Evolutionary conservation across 1,284 basidiomycete genomes (phyloP), one percentile per base, ranked within the genome.

Genomic region (Cutaneotrichosporon sp.): DNA sequence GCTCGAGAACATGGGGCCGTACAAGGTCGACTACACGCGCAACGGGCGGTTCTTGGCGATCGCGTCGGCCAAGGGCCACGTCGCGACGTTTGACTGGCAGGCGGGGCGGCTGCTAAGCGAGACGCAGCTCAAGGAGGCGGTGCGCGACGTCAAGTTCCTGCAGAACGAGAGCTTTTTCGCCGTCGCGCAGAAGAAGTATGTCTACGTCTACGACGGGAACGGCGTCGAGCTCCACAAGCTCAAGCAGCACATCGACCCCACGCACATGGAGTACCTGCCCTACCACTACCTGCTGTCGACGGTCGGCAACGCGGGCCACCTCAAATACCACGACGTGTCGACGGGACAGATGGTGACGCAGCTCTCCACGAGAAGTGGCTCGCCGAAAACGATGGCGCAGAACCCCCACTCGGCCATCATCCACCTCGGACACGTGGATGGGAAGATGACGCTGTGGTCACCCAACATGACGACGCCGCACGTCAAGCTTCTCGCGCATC

Each of bases 261-360:
- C 91, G 10, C 83, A 89, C 62, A 85, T 99, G 62, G 92, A 97
- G 74, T 99, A 93, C 76, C 82, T 99, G 10, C 94, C 93, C 0
- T 98, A 95, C 72, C 97, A 99, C 77, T 99, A 93, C 87, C 83
- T 99, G 18, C 85, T 99, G 7, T 90, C 87, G 1, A 90, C 87
- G 54, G 84, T 95, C 18, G 93, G 94, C 11, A 89, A 92, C 70
- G 83, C 85, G 14, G 95, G 95, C 1, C 92, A 89, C 76, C 83
- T 99, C 1, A 95, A 95, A 81, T 99, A 98, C 80, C 94, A 97
- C 81, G 95, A 99, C 75, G 95, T 92, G 0, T 95, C 94, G 2
- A 99, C 95, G 0, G 95, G 95, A 16, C 84, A 88, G 61, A 84
- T 97, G 58, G 83, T 99, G 42, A 86, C 88, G 43, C 89, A 94